A percentile compares a stretch with the other conserved stretches of the same genome.
These are phyloP conservation scores for Trifolium pratense DNA, from an alignment of 306 rosid species.

Conservation along the genomic window DNA sequence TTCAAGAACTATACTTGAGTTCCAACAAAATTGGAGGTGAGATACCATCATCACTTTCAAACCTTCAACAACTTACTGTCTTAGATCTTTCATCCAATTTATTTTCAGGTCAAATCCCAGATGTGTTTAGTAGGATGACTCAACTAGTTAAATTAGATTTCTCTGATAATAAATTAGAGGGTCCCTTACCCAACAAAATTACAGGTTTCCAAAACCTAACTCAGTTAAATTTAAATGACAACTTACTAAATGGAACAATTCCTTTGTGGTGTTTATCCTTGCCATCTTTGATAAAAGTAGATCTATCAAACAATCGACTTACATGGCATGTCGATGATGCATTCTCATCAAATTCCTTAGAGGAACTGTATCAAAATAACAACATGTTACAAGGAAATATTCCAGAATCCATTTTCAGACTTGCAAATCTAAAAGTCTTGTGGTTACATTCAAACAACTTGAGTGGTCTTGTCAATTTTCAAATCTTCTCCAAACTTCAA, in stretches of 20 bases:
- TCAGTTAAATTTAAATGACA: accelerated
- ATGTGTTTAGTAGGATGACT: neutral
- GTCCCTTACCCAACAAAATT: neutral
- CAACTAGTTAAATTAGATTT: neutral
- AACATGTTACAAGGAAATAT: neutral
- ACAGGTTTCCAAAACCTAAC: neutral
- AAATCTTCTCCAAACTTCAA: neutral
- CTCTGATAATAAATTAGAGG: neutral
- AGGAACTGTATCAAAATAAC: neutral
- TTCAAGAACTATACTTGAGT: neutral
- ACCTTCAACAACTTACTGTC: neutral
- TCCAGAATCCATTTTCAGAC: neutral
- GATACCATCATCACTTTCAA: neutral
- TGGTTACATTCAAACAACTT: neutral
- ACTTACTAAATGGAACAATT: constrained; percentile 19
- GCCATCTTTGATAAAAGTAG: too few relatives aligned
- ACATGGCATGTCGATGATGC: too few relatives aligned
- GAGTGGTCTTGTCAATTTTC: neutral
- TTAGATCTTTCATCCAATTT: neutral
- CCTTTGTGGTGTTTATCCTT: constrained; percentile 1
- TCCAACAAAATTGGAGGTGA: neutral
- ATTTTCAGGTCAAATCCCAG: neutral
- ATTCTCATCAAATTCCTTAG: too few relatives aligned
- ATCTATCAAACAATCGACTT: too few relatives aligned
- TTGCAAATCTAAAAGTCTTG: neutral